Base-by-base conservation (phyloP, 2,329 filamentous ascomycete genomes). In the Blastomyces percursus region DNA sequence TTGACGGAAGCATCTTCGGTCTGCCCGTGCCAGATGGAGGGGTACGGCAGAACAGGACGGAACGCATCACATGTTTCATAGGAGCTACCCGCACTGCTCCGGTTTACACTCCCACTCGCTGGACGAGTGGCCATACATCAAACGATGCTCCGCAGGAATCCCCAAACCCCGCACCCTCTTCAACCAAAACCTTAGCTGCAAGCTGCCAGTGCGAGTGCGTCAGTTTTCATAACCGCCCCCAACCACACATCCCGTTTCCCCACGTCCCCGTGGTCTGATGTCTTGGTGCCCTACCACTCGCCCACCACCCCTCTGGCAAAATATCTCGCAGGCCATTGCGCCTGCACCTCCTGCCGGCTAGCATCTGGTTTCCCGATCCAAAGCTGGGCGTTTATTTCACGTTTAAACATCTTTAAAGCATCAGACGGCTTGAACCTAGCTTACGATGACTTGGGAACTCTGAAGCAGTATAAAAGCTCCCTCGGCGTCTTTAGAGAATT, bases 341-440 rank as follows among this genome's bases (percentile, higher is more conserved):
- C 80, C 1, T 90, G 87, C 71, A 77, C 74, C 5, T 82, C 83
- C 1, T 90, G 87, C 70, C 82, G 86, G 6, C 75, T 85, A 3
- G 73, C 75, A 0, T 80, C 82, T 0, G 86, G 86, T 2, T 86
- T 84, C 66, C 84, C 88, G 62, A 80, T 88, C 56, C 82, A 87
- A 67, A 76, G 81, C 0, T 90, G 86, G 86, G 79, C 83, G 0
- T 90, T 88, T 68, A 74, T 89, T 0, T 84, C 85, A 0, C 77
- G 78, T n/a, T 71, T 74, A 1, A 85, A 86, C 67, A 83, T 89
- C 61, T 72, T 77, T 21, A 76, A 27, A 40, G 8, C 82, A 32
- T 64, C 72, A 40, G 65, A 78, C 57, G 68, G 73, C 16, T 68
- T 69, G 24, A 68, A 72, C 1, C 63, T 78, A 4, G 63, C 67